Evolutionary conservation across 495 filamentous ascomycete species (phyloP).

Genomic region (Penicillium fimorum): DNA sequence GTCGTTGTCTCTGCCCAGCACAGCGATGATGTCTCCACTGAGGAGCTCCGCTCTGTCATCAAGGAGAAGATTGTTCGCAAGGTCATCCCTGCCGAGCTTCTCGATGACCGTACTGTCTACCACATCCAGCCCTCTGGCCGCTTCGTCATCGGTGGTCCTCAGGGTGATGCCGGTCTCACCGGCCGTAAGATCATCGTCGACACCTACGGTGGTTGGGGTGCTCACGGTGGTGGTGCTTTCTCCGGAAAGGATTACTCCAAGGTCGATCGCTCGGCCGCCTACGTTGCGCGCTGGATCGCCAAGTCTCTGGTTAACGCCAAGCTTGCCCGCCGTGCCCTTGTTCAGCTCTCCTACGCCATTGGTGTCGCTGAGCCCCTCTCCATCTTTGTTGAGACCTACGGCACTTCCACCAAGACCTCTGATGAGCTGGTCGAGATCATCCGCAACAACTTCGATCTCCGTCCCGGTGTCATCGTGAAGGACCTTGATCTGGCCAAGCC

Average conservation of each 20-base stretch:
- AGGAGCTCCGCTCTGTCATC: slow-evolving; percentile 90
- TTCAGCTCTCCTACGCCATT: slow-evolving; percentile 98
- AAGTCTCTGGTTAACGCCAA: slow-evolving; percentile 92
- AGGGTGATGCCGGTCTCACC: slow-evolving; percentile 98
- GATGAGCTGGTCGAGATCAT: slow-evolving; percentile 94
- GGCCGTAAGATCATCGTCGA: slow-evolving; percentile 99
- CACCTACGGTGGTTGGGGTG: slow-evolving; percentile 99
- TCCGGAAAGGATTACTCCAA: slow-evolving; percentile 99
- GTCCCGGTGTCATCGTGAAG: slow-evolving; percentile 97
- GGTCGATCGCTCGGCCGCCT: slow-evolving; percentile 97
- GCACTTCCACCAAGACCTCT: slow-evolving; percentile 72
- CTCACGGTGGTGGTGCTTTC: slow-evolving; percentile 99
- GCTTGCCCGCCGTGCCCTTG: slow-evolving; percentile 85
- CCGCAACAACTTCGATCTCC: slow-evolving; percentile 91
- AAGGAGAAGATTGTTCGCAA: slow-evolving; percentile 96
- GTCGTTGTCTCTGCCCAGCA: slow-evolving; percentile 97
- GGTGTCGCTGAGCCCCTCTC: slow-evolving; percentile 97
- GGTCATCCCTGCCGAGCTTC: slow-evolving; percentile 86
- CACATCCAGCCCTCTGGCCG: slow-evolving; percentile 98
- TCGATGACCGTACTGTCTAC: slow-evolving; percentile 90
- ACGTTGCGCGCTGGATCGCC: slow-evolving; percentile 96
- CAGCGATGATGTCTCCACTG: slow-evolving; percentile 82
- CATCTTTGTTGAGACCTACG: slow-evolving; percentile 64
- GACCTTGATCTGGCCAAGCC: slow-evolving; percentile 92
- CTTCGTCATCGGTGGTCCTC: slow-evolving; percentile 98